Evolutionary conservation across 2,329 filamentous ascomycete species (phyloP).

Genomic region (Fusarium heterosporum): DNA sequence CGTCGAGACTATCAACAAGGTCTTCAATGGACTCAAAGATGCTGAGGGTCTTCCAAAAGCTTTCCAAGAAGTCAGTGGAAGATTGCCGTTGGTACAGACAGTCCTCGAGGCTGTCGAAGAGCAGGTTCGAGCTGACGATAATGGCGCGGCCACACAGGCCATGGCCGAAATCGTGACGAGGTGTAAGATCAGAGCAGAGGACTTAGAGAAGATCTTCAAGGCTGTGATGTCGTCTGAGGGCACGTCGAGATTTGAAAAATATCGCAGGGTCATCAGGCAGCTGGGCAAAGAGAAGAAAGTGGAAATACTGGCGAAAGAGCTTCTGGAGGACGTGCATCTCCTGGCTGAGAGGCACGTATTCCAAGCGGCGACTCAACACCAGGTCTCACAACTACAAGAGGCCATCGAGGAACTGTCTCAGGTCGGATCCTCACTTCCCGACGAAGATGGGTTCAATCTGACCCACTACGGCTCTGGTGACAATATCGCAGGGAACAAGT

Average conservation of each 20-base stretch:
- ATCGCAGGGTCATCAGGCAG: not conserved
- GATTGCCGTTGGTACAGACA: not conserved
- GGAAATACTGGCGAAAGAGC: not conserved
- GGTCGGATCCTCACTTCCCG: fast-evolving
- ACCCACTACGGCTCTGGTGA: not conserved
- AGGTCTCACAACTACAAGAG: not conserved
- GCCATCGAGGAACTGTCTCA: not conserved
- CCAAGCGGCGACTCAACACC: not conserved
- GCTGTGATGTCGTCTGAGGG: fast-evolving
- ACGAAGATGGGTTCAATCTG: not conserved
- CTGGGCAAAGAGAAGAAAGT: not conserved
- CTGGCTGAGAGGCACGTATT: not conserved
- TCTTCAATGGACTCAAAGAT: not conserved
- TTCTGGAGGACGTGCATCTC: not conserved
- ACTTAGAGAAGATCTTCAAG: not conserved
- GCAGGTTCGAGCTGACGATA: fast-evolving
- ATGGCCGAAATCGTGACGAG: not conserved
- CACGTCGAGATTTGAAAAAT: not conserved
- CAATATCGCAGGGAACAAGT: not conserved
- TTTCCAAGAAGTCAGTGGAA: not conserved
- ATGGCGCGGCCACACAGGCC: fast-evolving
- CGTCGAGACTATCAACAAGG: not conserved
- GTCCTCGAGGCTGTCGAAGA: not conserved
- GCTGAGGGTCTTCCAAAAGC: not conserved
- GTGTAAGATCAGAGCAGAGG: not conserved